Evolutionary conservation across 2,329 filamentous ascomycete genomes (phyloP).

Genomic region (Lojkania enalia): DNA sequence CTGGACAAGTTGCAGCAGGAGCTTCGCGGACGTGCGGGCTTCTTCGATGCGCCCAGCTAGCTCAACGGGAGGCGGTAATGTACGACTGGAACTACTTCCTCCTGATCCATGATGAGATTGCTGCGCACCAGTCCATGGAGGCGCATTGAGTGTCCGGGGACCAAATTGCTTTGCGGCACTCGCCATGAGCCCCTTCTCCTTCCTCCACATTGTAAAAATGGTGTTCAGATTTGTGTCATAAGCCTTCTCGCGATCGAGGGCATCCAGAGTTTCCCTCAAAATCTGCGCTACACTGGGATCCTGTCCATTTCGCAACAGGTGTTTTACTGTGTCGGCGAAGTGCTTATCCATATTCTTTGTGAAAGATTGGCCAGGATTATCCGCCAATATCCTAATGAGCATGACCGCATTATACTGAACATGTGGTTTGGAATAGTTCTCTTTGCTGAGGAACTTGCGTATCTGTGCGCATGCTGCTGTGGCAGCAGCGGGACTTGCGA

Average conservation of each 20-base stretch:
- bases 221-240: constrained; percentile 72
- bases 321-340: constrained; percentile 76
- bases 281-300: constrained; percentile 83
- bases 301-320: constrained; percentile 69
- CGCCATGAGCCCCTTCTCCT: constrained; percentile 66
- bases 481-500: constrained; percentile 85
- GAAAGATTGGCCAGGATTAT: constrained; percentile 89
- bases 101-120: background rate
- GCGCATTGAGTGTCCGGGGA: constrained; percentile 50
- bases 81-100: constrained; percentile 26
- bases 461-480: constrained; percentile 79
- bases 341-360: constrained; percentile 87
- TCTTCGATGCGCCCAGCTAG: constrained; percentile 84
- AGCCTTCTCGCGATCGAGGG: constrained; percentile 71
- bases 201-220: constrained; percentile 85
- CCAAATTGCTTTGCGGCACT: constrained; percentile 38
- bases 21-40: constrained; percentile 84
- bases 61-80: constrained; percentile 70
- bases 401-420: constrained; percentile 96
- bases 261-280: constrained; percentile 81
- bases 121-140: constrained; percentile 42
- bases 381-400: constrained; percentile 86
- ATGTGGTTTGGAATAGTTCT: constrained; percentile 66
- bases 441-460: constrained; percentile 77
- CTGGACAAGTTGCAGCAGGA: constrained; percentile 89